A percentile compares a stretch with the other conserved stretches of the same genome.
Conservation (phyloP, 768 basidiomycete species). For the Cytidiella melzeri region DNA sequence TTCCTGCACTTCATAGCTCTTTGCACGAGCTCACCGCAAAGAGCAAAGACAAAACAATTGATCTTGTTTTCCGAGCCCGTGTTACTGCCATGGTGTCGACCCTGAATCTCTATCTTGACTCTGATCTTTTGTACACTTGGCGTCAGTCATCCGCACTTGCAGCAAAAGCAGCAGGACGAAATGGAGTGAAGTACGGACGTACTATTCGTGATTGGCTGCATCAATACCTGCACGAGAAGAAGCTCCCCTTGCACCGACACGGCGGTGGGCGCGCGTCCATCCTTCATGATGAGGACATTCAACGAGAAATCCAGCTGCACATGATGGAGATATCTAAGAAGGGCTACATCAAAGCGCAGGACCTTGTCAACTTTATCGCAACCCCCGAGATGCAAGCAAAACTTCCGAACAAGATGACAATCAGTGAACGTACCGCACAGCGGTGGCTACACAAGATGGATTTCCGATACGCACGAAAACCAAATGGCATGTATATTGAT, state of each 20-base stretch:
- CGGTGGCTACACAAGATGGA: constrained; percentile 25
- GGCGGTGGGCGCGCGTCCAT: constrained; percentile 4
- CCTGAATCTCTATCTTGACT: constrained; percentile 31
- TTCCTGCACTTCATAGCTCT: background rate
- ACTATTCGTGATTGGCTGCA: constrained; percentile 28
- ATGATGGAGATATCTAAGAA: background rate
- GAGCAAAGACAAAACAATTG: constrained; percentile 24
- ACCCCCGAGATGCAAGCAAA: constrained; percentile 1
- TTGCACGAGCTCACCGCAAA: constrained; percentile 1
- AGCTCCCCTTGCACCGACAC: constrained; percentile 25
- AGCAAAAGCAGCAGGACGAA: constrained; percentile 23
- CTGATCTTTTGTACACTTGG: constrained; percentile 28
- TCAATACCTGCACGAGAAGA: constrained; percentile 15
- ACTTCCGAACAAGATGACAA: background rate
- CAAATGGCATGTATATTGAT: constrained; percentile 33
- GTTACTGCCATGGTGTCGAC: constrained; percentile 28
- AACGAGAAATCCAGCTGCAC: background rate
- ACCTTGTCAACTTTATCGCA: constrained; percentile 3
- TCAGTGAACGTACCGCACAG: constrained; percentile 3
- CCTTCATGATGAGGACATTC: constrained; percentile 4
- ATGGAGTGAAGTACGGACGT: constrained; percentile 22
- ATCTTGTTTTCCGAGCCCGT: constrained; percentile 24
- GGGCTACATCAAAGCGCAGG: background rate
- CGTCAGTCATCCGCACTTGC: constrained; percentile 26
- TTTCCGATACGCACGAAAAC: constrained; percentile 23